Evolutionary conservation across 139 green algal genomes (phyloP).

Genomic region (Closterium sp.): DNA sequence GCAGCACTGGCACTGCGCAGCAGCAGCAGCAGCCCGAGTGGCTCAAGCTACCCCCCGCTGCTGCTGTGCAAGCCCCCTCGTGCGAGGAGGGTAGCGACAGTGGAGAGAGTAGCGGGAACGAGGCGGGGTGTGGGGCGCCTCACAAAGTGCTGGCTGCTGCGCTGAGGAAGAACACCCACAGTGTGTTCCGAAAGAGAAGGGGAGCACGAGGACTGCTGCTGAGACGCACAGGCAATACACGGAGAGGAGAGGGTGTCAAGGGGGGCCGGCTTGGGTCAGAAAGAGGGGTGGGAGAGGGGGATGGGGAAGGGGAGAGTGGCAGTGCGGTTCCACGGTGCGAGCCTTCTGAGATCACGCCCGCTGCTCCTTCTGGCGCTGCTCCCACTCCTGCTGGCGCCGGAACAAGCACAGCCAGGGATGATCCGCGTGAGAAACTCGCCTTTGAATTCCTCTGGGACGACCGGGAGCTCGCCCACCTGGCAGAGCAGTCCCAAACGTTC

Average conservation of each 20-base stretch:
- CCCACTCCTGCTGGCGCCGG: neutral
- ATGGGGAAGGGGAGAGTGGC: too few species aligned
- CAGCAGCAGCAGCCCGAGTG: too few species aligned
- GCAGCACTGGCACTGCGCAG: too few species aligned
- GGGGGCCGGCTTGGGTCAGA: neutral
- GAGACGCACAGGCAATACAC: neutral
- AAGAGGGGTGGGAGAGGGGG: too few species aligned
- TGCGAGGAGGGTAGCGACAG: neutral
- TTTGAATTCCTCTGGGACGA: conserved; percentile 8
- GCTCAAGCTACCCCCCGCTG: too few species aligned
- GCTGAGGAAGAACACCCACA: neutral
- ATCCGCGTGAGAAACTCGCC: neutral
- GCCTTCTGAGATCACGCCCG: too few species aligned
- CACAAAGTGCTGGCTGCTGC: too few species aligned
- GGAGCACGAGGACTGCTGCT: neutral
- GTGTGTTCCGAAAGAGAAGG: neutral
- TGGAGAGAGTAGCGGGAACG: too few species aligned
- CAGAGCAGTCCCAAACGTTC: conserved; percentile 1
- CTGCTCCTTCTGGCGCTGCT: neutral
- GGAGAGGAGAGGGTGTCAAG: neutral
- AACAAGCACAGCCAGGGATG: neutral
- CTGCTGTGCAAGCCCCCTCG: too few species aligned
- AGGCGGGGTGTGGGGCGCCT: neutral
- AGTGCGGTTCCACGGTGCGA: too few species aligned
- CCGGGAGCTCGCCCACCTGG: neutral